Conservation (phyloP, 2,329 filamentous ascomycete species). For the Monilinia fructigena region DNA sequence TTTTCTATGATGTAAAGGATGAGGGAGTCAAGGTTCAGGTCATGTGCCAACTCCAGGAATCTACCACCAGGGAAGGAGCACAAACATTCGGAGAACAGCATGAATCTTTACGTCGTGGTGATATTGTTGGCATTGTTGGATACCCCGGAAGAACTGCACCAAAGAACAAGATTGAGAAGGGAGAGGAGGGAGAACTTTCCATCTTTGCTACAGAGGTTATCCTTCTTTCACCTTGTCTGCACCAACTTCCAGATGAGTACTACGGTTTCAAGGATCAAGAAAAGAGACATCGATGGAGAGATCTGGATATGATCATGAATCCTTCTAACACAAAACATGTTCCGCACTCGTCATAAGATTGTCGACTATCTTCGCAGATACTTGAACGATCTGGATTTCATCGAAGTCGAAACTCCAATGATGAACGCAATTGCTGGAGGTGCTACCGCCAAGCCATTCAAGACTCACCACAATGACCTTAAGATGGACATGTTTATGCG, state of each 20-base stretch:
- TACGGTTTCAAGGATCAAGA: slow-evolving; percentile 96
- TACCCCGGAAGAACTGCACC: slow-evolving; percentile 83
- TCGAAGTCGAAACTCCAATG: slow-evolving; percentile 96
- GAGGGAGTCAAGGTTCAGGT: slow-evolving; percentile 82
- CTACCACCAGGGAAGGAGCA: slow-evolving; percentile 56
- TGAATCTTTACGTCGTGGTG: slow-evolving; percentile 82
- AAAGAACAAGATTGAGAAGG: slow-evolving; percentile 77
- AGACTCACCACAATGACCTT: slow-evolving; percentile 93
- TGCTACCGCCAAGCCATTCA: slow-evolving; percentile 91
- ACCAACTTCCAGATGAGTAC: slow-evolving; percentile 84
- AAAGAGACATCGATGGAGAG: slow-evolving; percentile 87
- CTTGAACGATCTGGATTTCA: slow-evolving; percentile 84
- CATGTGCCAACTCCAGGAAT: slow-evolving; percentile 84
- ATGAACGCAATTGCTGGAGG: slow-evolving; percentile 95
- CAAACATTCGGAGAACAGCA: slow-evolving; percentile 82
- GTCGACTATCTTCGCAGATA: slow-evolving; percentile 82
- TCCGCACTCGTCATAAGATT: slow-evolving; percentile 84
- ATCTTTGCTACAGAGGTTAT: slow-evolving; percentile 87
- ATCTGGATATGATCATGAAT: slow-evolving; percentile 94
- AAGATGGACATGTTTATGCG: slow-evolving; percentile 95
- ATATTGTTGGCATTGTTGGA: slow-evolving; percentile 85
- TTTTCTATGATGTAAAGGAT: slow-evolving; percentile 84
- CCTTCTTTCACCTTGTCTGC: slow-evolving; percentile 86
- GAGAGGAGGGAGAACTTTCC: slow-evolving; percentile 85
- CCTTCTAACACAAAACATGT: slow-evolving; percentile 78